These are phyloP conservation scores for Avena insularis DNA, from an alignment of 176 grass and related monocot genomes.

Conservation along the genomic window DNA sequence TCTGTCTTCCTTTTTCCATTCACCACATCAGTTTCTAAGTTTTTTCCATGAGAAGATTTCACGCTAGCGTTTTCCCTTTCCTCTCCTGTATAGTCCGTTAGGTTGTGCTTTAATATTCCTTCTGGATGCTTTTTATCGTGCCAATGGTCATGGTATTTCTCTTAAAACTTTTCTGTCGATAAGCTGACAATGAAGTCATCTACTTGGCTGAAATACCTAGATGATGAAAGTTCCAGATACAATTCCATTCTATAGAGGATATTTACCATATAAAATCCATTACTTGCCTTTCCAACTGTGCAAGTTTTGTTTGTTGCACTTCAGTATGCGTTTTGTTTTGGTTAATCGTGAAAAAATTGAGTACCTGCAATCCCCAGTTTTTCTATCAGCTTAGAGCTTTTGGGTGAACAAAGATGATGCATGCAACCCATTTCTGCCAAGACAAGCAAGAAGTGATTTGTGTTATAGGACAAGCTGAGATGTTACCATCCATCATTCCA, in stretches of 20 bases:
- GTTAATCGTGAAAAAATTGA: conserved; percentile 7
- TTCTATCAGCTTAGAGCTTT: not conserved
- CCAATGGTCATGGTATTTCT: not conserved
- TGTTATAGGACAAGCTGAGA: not conserved
- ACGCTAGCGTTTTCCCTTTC: not conserved
- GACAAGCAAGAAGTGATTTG: not conserved
- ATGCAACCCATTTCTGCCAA: not conserved
- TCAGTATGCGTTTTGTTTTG: conserved; percentile 23
- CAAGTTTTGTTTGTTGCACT: conserved; percentile 13
- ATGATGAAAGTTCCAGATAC: not conserved
- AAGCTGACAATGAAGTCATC: not conserved
- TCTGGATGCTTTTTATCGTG: not conserved
- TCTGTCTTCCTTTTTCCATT: not conserved
- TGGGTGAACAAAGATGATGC: not conserved
- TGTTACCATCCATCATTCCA: conserved; percentile 24
- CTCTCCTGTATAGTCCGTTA: not conserved
- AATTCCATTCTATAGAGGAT: not conserved
- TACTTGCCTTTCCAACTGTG: conserved; percentile 26
- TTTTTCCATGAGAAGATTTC: not conserved
- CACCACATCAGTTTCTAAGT: not conserved
- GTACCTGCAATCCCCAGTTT: not conserved
- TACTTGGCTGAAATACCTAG: not conserved
- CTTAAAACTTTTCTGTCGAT: not conserved
- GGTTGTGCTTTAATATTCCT: not conserved
- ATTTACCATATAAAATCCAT: conserved; percentile 25